These are phyloP conservation scores for Mycena vulgaris DNA, from an alignment of 768 basidiomycete species.

Conservation along the genomic window DNA sequence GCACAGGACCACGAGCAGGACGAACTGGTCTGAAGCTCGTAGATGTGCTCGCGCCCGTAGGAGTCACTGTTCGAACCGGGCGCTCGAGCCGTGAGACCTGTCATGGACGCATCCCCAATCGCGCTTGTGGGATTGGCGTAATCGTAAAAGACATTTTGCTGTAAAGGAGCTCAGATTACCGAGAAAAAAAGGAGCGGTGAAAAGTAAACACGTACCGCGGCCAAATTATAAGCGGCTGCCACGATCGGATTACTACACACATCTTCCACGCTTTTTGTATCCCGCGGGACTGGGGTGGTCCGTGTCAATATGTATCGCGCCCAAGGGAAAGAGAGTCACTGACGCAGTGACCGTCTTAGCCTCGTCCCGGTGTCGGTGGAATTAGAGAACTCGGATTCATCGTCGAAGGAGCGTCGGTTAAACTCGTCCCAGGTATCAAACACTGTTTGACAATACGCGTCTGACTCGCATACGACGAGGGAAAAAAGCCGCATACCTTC, in stretches of 20 bases:
- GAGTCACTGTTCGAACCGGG: conserved; percentile 11
- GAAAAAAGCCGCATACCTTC: conserved; percentile 8
- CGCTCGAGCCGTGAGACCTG: conserved; percentile 5
- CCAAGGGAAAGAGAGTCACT: conserved; percentile 2
- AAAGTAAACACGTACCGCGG: conserved; percentile 7
- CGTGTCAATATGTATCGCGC: conserved; percentile 9
- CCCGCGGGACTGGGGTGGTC: conserved; percentile 6
- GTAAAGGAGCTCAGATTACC: conserved; percentile 8
- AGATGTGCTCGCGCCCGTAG: conserved; percentile 6
- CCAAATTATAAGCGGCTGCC: conserved; percentile 9
- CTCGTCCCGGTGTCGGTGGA: conserved; percentile 7
- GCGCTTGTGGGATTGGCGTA: conserved; percentile 5
- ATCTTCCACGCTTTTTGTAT: conserved; percentile 5
- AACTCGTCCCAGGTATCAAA: conserved; percentile 12
- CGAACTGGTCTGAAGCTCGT: conserved; percentile 4
- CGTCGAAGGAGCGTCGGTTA: conserved; percentile 12
- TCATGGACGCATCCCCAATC: conserved; percentile 6
- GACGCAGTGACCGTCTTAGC: conserved; percentile 7
- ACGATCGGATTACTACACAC: conserved; percentile 8
- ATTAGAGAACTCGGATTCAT: conserved; percentile 6
- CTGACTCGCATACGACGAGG: conserved; percentile 8
- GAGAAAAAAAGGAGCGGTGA: conserved; percentile 4
- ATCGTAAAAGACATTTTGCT: conserved; percentile 12
- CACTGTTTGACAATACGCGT: conserved; percentile 6
- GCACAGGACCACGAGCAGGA: not conserved